Evolutionary conservation across 139 green algal genomes (phyloP).

Genomic region (Desmodesmus armatus): DNA sequence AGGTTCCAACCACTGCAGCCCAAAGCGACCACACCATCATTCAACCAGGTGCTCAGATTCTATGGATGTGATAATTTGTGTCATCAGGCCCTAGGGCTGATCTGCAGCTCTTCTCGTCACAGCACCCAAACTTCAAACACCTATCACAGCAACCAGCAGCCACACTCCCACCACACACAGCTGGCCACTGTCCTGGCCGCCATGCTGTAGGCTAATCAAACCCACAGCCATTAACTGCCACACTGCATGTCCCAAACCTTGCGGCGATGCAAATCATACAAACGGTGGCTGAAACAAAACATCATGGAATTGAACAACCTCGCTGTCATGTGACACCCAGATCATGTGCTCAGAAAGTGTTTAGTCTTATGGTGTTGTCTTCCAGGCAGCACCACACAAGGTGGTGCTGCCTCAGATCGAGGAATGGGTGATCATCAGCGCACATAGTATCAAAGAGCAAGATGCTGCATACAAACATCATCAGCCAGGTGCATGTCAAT

Average conservation of each 20-base stretch:
- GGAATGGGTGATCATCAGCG: constrained; percentile 73
- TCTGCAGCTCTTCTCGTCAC: constrained; percentile 18
- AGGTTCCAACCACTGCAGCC: too few species aligned
- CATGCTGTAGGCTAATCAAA: too few species aligned
- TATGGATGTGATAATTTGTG: constrained; percentile 72
- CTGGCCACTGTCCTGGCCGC: too few species aligned
- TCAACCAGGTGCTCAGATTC: constrained; percentile 71
- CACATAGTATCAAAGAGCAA: neutral
- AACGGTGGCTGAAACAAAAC: too few species aligned
- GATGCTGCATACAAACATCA: neutral
- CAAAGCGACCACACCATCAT: too few species aligned
- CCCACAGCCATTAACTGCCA: too few species aligned
- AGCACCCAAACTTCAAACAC: constrained; percentile 6
- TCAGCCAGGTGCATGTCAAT: too few species aligned
- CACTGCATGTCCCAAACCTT: too few species aligned
- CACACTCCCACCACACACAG: too few species aligned
- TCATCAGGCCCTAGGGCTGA: constrained; percentile 47
- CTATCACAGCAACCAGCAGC: neutral
- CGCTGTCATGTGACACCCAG: too few species aligned
- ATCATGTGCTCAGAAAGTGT: constrained; percentile 21
- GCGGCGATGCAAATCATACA: too few species aligned
- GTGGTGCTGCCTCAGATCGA: constrained; percentile 78
- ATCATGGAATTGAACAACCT: too few species aligned
- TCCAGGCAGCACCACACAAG: constrained; percentile 8
- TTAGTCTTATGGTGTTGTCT: constrained; percentile 49